Base-by-base conservation (phyloP, 345 rosid genomes). In the Eucalyptus sideroxylon region DNA sequence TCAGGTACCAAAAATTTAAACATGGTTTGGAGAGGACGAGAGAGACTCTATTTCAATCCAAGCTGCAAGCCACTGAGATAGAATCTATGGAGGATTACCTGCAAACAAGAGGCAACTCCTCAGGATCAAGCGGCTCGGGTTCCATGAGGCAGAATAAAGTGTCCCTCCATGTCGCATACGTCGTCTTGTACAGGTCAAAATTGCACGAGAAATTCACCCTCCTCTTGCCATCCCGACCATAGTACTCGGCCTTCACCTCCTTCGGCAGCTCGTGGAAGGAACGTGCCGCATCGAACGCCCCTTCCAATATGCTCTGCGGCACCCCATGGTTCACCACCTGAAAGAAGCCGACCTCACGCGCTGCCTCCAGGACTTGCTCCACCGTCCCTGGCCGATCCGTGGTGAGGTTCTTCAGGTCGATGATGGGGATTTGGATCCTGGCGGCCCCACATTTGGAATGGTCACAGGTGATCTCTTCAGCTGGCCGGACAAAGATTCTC, bases 111-210 rank as follows among this genome's bases (percentile, higher is more conserved):
- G 87, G 90, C 62, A 89, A 87, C 59, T 87, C 88, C 21, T 44
- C 53, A 7, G 83, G 89, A 9, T 24, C 51, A 0, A 94, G 94
- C 87, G 95, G 93, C 90, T 93, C 53, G 2, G 95, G 95, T 17
- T 92, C 92, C 67, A 92, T 90, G 23, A n/a, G 44, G 34, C 92
- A 86, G 90, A 87, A 86, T 7, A 93, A 42, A 0, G 95, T 92
- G 53, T 95, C 97, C 87, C 94, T 93, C 94, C 94, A 93, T 77
- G 88, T 60, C 3, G 92, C 92, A 82, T 86, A 77, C n/a, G 14
- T 86, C 17, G 92, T 90, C 30, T 26, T 24, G 67, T 86, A 89
- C 47, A 87, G 59, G 65, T 89, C 90, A 15, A 72, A 89, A 88
- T 89, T 89, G 47, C 80, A 12, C 9, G 27, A 47, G 17, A 26